Base-by-base conservation (phyloP, 1,139 yeast species). In the Pichia sp. region DNA sequence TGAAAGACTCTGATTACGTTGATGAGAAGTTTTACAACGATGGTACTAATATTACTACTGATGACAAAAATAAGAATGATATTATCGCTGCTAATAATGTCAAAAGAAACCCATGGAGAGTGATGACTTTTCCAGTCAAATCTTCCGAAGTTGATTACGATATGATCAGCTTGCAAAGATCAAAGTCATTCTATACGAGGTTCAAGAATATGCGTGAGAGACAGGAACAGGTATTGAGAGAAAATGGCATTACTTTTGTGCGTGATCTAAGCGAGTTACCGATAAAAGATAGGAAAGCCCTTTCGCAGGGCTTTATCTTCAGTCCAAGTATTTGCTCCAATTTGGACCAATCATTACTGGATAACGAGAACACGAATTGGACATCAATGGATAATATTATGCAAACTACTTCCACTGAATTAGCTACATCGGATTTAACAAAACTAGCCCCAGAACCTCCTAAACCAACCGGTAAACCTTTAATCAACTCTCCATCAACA, bases 171-270 rank as follows among this genome's bases (percentile, higher is more conserved):
- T 36, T 51, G 16, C 16, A n/a, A 3, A 50, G 54, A 30, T 58
- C 60, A 2, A 46, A 55, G 17, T 61, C 64, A 8, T 61, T 59
- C 40, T 60, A 61, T 53, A 31, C 49, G 7, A 48, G 57, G 30
- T 62, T 61, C 40, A 56, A 54, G 40, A 30, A 50, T 12, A 49
- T 61, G 50, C 50, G 63, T 31, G 38, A 38, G 8, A 36, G 47
- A 16, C 65, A 62, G 38, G 65, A 62, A 20, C 51, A 48, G 5
- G 40, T 49, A 4, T 40, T 62, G 14, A 38, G 49, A 10, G 43
- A 48, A 17, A 46, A 34, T 38, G 64, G 65, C 43, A 58, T 62
- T 3, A 55, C 55, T 2, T 46, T 49, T 7, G 55, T 59, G 16
- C 20, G 36, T 29, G 56, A 58, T 41, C 38, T 55, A n/a, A 46